phyloP scores from a whole-genome alignment of 768 basidiomycete genomes.

The Suillus clintonianus region DNA sequence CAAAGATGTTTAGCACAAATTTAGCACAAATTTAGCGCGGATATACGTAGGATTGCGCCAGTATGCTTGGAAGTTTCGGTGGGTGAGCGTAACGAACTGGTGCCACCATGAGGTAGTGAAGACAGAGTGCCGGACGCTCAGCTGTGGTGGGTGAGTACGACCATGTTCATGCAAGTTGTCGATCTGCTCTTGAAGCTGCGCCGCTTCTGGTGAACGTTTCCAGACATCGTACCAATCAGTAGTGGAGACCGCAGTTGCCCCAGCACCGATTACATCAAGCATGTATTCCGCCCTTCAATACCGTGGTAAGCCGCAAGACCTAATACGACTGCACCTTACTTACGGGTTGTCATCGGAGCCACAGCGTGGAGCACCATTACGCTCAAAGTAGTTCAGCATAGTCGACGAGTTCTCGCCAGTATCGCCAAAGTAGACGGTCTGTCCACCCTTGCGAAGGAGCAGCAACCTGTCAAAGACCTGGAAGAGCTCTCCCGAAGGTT shows the following conservation, averaged over 20 bases:
- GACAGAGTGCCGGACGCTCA: slow-evolving; percentile 38
- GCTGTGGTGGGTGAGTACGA: slow-evolving; percentile 36
- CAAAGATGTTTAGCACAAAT: slow-evolving; percentile 53
- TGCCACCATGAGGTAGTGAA: slow-evolving; percentile 57
- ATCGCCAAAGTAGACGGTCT: slow-evolving; percentile 71
- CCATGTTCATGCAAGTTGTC: slow-evolving; percentile 52
- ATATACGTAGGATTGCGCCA: slow-evolving; percentile 64
- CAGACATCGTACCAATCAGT: slow-evolving; percentile 68
- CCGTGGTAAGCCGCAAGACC: slow-evolving; percentile 47
- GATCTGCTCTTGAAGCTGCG: slow-evolving; percentile 38
- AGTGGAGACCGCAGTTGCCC: slow-evolving; percentile 56
- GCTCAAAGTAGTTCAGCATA: slow-evolving; percentile 76
- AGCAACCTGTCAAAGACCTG: slow-evolving; percentile 78
- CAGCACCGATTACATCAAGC: slow-evolving; percentile 80
- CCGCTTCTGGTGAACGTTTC: slow-evolving; percentile 49
- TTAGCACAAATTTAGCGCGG: slow-evolving; percentile 57
- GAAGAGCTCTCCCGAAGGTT: slow-evolving; percentile 83
- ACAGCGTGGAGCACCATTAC: slow-evolving; percentile 64
- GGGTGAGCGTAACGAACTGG: slow-evolving; percentile 46
- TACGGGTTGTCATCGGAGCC: slow-evolving; percentile 67
- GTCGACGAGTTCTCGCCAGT: slow-evolving; percentile 61
- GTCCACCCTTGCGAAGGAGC: slow-evolving; percentile 75
- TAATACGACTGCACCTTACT: slow-evolving; percentile 22
- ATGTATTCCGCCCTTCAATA: slow-evolving; percentile 55
- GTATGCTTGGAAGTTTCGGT: slow-evolving; percentile 45